Conservation (phyloP, 2,329 filamentous ascomycete species). For the Orbilia blumenaviensis region DNA sequence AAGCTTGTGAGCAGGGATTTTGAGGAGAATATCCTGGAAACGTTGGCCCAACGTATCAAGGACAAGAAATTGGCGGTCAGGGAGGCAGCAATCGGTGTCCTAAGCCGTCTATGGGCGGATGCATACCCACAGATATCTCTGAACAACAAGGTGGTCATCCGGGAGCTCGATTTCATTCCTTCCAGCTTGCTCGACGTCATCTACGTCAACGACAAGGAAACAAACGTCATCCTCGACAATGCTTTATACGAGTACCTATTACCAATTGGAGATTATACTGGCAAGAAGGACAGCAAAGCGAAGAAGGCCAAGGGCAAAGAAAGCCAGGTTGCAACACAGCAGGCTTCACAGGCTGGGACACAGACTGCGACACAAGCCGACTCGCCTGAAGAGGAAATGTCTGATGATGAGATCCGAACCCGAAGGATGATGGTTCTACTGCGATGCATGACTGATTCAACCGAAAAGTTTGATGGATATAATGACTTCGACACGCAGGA, state of each 20-base stretch:
- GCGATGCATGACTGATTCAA: slow-evolving; percentile 44
- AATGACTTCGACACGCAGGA: slow-evolving; percentile 41
- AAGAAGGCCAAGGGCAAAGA: slow-evolving; percentile 64
- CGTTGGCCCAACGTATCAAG: slow-evolving; percentile 85
- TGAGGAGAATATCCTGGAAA: slow-evolving; percentile 70
- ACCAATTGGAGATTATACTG: slow-evolving; percentile 82
- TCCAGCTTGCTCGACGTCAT: slow-evolving; percentile 85
- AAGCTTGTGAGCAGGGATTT: slow-evolving; percentile 72
- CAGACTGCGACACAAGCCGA: slow-evolving; percentile 60
- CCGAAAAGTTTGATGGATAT: slow-evolving; percentile 35
- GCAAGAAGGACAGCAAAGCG: slow-evolving; percentile 63
- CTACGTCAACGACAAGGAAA: slow-evolving; percentile 87
- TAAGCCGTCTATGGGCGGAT: slow-evolving; percentile 92
- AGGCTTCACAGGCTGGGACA: slow-evolving; percentile 17
- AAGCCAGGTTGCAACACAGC: slow-evolving; percentile 54
- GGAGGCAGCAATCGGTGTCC: slow-evolving; percentile 82
- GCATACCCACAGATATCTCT: slow-evolving; percentile 85
- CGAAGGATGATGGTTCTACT: slow-evolving; percentile 40
- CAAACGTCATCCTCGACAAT: slow-evolving; percentile 83
- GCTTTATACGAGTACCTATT: slow-evolving; percentile 87
- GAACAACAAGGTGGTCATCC: slow-evolving; percentile 77
- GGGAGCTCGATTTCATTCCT: slow-evolving; percentile 82
- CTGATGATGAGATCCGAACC: slow-evolving; percentile 46
- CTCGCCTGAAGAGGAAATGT: slow-evolving; percentile 61
- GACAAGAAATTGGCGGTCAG: slow-evolving; percentile 84